Base-by-base conservation (phyloP, 2,329 filamentous ascomycete species). In the Penicillium sp. region DNA sequence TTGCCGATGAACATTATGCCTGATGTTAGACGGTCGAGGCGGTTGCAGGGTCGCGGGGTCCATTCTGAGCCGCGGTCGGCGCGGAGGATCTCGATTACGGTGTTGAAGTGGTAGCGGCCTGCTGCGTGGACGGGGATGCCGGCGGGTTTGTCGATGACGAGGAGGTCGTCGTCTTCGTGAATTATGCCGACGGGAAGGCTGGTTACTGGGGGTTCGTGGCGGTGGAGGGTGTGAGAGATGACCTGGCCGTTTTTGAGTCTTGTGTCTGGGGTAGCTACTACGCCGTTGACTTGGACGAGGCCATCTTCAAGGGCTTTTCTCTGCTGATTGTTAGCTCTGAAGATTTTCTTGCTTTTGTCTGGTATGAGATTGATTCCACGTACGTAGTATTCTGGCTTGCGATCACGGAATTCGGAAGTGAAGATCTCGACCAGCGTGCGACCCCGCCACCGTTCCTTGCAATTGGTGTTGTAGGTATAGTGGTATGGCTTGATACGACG, bases 1-100 rank as follows among this genome's bases (percentile, higher is more conserved):
- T 99, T 99, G 25, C 87, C 93, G 60, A 99, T 84, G 69, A 99
- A 99, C 92, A 99, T 97, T 66, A 99, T 88, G 41, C 93, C 93
- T 61, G 89, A 95, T 0, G 93, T 99, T 61, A 99, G 75, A 44
- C 93, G 80, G 67, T 99, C 93, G 25, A 99, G 81, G n/a, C 93
- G 80, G 64, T 99, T 95, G 73, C 92, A 97, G 0, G 93, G 83
- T 47, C 83, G 69, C 0, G 83, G 82, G 50, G 83, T 77, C 69
- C 77, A 86, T 11, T 72, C 69, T 46, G 77, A 71, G 27, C 78
- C 77, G 31, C 82, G 72, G 64, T 95, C 87, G 2, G 88, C 82
- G 59, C 88, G 85, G 81, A 99, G 86, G 58, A 99, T 95, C 75
- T 97, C 91, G 33, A 95, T 80, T 38, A 99, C 81, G 0, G 89